Percentiles rank a stretch among this genome's conserved stretches.
These are phyloP conservation scores for Drosera spatulata DNA, from an alignment of 179 eudicot species.

Conservation along the genomic window DNA sequence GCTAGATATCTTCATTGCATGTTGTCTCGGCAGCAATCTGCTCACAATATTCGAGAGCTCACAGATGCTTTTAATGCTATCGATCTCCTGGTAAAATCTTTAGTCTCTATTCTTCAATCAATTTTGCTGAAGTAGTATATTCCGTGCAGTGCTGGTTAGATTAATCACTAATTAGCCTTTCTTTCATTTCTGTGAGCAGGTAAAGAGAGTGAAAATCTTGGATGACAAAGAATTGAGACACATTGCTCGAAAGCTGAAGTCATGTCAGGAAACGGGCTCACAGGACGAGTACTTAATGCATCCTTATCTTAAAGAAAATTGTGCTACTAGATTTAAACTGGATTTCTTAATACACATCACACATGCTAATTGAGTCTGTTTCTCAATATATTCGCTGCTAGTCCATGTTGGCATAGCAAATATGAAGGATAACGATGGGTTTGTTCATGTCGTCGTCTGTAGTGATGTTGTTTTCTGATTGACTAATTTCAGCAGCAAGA, in stretches of 20 bases:
- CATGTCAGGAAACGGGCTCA: conserved; percentile 72
- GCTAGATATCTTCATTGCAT: conserved; percentile 60
- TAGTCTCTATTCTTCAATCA: neutral
- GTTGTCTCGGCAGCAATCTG: conserved; percentile 58
- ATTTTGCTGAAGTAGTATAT: neutral
- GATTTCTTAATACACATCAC: neutral
- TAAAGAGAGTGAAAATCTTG: conserved; percentile 39
- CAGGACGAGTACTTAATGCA: conserved; percentile 65
- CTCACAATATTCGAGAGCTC: conserved; percentile 50
- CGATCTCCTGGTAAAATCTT: conserved; percentile 43
- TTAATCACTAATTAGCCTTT: neutral
- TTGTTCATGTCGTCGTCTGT: too few relatives aligned
- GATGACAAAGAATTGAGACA: conserved; percentile 67
- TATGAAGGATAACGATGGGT: too few relatives aligned
- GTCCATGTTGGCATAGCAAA: too few relatives aligned
- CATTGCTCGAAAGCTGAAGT: conserved; percentile 80
- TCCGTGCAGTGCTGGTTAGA: too few relatives aligned
- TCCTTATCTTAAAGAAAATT: conserved; percentile 3
- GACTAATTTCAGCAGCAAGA: conserved; percentile 55
- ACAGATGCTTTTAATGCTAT: conserved; percentile 42
- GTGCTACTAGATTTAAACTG: neutral
- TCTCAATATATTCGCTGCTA: too few relatives aligned
- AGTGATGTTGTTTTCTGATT: conserved; percentile 5
- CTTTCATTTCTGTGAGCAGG: conserved; percentile 21
- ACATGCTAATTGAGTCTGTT: too few relatives aligned